Base-by-base conservation (phyloP, 1,284 basidiomycete genomes). In the Gymnopus androsaceus region DNA sequence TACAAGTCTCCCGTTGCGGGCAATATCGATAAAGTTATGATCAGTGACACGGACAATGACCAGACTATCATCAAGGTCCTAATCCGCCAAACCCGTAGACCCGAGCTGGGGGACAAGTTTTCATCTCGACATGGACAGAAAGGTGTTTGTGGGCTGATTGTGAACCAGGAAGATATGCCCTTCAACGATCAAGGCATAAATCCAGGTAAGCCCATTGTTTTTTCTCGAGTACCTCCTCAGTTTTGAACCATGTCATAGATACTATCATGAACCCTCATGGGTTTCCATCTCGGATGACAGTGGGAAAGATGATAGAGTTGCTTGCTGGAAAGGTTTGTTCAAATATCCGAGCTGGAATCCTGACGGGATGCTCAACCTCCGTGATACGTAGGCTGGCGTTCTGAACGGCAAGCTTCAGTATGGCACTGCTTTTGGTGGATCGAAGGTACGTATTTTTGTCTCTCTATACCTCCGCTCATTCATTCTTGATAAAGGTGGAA, bases 221-320 rank as follows among this genome's bases (percentile, higher is more conserved):
- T 8, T 5, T 56, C 55, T 40, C 46, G 56, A n/a, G n/a, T n/a
- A n/a, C n/a, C n/a, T n/a, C n/a, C n/a, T n/a, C n/a, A n/a, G n/a
- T n/a, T n/a, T n/a, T n/a, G n/a, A 31, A 44, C 55, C 11, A 15
- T 45, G 56, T 28, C 58, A 53, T 75, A 87, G 97, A 99, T 74
- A 94, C 96, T 19, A 98, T 99, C 76, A 99, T 99, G 96, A 99
- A 99, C 71, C 97, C 97, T 3, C 97, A 99, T 74, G 97, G 97
- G 67, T 99, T 99, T 82, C 97, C 97, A 1, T 97, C 94, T 55
- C 94, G 97, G 54, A 99, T 99, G 96, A 98, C 97, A 31, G 97
- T 99, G 37, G 97, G 97, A 45, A 99, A 99, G 77, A 99, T 99
- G 97, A 97, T 99, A 57, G 97, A 99, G 73, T 79, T 98, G 23